These are phyloP conservation scores for Mucor sp. DNA, from an alignment of 371 early-diverging fungal genomes.

Conservation along the genomic window DNA sequence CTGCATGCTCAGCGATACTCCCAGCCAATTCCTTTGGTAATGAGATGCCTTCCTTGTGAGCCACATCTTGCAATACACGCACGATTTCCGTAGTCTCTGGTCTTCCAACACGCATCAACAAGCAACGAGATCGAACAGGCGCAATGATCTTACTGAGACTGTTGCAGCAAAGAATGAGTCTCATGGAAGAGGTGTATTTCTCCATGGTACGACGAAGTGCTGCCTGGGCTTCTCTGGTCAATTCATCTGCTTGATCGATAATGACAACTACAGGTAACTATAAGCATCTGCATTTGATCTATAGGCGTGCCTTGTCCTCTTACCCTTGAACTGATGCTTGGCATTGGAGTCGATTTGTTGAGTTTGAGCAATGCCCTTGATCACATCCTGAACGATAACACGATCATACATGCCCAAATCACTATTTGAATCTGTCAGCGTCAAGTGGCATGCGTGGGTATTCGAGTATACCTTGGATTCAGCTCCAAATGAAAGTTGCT, in stretches of 20 bases:
- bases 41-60: constrained; percentile 74
- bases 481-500: constrained; percentile 94
- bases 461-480: constrained; percentile 81
- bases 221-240: constrained; percentile 96
- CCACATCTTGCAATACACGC: constrained; percentile 68
- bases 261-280: constrained; percentile 75
- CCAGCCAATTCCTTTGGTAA: constrained; percentile 69
- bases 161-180: constrained; percentile 94
- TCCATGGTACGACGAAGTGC: constrained; percentile 99
- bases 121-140: constrained; percentile 96
- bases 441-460: neutral
- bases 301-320: neutral
- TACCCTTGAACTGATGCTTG: constrained; percentile 85
- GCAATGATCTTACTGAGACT: constrained; percentile 92
- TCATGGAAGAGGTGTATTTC: constrained; percentile 93
- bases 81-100: constrained; percentile 75
- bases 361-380: constrained; percentile 99
- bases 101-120: constrained; percentile 89
- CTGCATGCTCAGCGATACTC: constrained; percentile 68
- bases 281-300: neutral
- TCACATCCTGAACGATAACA: constrained; percentile 94
- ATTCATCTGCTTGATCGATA: constrained; percentile 95
- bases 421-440: constrained; percentile 31
- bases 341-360: constrained; percentile 89
- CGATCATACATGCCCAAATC: constrained; percentile 97